phyloP scores from a whole-genome alignment of 192 early-diverging fungal genomes.

The Linnemannia zychae region DNA sequence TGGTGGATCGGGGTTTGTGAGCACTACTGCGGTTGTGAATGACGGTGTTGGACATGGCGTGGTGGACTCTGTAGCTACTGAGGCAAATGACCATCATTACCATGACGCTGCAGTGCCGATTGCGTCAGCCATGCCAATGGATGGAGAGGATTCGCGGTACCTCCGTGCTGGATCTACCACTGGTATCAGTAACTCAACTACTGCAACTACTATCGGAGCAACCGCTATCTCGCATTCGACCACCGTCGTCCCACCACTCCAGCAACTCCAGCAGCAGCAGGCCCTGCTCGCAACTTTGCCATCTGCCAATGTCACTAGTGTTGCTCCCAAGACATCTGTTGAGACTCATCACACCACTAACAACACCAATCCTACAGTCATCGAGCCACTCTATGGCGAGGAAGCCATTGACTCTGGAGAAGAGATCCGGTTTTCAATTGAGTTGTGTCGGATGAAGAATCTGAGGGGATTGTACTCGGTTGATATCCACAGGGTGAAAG shows the following conservation, averaged over 20 bases:
- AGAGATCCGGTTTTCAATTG: conserved; percentile 90
- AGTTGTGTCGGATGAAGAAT: conserved; percentile 94
- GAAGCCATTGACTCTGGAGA: conserved; percentile 72
- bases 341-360: background rate
- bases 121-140: background rate
- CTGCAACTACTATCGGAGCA: conserved; percentile 12
- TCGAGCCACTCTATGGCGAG: conserved; percentile 66
- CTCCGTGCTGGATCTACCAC: background rate
- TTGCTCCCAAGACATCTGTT: background rate
- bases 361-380: background rate
- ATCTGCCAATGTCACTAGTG: background rate
- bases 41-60: background rate
- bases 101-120: background rate
- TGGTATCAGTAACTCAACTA: conserved; percentile 25
- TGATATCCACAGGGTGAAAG: conserved; percentile 77
- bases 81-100: background rate
- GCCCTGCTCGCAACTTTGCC: background rate
- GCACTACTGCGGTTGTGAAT: conserved; percentile 8
- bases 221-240: background rate
- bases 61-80: conserved; percentile 8
- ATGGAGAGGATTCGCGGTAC: background rate
- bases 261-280: background rate
- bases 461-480: conserved; percentile 83
- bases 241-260: background rate
- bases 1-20: background rate